These are phyloP conservation scores for Podila minutissima DNA, from an alignment of 192 early-diverging fungal species.

Conservation along the genomic window DNA sequence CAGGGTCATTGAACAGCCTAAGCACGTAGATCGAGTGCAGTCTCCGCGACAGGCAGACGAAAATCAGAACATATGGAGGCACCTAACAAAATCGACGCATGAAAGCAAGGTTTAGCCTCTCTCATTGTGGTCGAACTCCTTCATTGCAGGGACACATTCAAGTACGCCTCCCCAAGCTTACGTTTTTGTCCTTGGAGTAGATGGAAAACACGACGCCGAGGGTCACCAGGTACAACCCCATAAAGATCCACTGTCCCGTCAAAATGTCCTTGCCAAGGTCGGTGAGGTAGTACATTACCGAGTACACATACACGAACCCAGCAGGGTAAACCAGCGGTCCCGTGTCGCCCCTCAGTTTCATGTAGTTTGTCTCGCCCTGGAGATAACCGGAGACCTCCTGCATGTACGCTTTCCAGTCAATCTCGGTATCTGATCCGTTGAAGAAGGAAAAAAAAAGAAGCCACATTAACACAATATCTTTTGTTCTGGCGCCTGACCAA, in stretches of 20 bases:
- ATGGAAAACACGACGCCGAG: constrained; percentile 72
- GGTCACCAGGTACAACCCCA: constrained; percentile 77
- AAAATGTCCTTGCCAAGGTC: constrained; percentile 72
- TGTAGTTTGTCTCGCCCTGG: constrained; percentile 86
- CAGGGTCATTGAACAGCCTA: constrained; percentile 92
- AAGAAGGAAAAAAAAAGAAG: not conserved
- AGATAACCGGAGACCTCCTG: constrained; percentile 86
- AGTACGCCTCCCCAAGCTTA: constrained; percentile 16
- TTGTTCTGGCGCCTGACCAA: too few species aligned
- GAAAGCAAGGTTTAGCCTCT: not conserved
- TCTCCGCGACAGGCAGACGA: constrained; percentile 81
- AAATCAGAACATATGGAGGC: constrained; percentile 70
- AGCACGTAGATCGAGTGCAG: constrained; percentile 94
- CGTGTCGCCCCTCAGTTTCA: constrained; percentile 83
- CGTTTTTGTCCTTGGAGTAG: constrained; percentile 65
- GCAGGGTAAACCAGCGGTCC: constrained; percentile 97
- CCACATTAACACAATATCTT: not conserved
- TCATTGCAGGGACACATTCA: not conserved
- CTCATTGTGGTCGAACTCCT: not conserved
- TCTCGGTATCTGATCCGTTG: constrained; percentile 84
- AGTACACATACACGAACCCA: constrained; percentile 92
- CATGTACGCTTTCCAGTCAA: constrained; percentile 98
- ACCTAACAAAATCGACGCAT: constrained; percentile 51
- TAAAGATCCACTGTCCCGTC: constrained; percentile 86
- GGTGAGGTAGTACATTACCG: constrained; percentile 75